Evolutionary conservation across 192 early-diverging fungal species (phyloP), one percentile per base, ranked within the genome.

Genomic region (Coemansia sp.): DNA sequence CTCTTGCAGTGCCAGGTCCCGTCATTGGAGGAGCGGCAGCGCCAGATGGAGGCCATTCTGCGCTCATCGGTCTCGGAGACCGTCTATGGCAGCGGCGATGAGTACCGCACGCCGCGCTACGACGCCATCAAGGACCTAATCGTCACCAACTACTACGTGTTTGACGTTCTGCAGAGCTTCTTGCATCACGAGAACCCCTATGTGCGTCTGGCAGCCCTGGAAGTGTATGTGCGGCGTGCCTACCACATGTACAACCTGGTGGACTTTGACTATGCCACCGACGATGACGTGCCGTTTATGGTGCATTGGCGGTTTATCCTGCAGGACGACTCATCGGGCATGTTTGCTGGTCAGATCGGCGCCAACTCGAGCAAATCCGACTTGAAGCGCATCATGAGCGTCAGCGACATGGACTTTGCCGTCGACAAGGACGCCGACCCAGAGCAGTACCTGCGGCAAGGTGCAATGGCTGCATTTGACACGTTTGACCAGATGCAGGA

Each of bases 211-310:
- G 88, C 91, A 1, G 94, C 96, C 18, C 83, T 97, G 30, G 94
- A 96, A 83, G 93, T 94, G 12, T 99, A 99, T 66, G 90, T 92
- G 50, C 86, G 95, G 52, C 94, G 94, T 58, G 93, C 96, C 5
- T 96, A 97, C 86, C 93, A 97, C 65, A 93, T 94, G 36, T 99
- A 99, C 81, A 85, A 91, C 61, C 87, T 99, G 43, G 84, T 89
- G 35, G 88, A 87, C 51, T 86, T 96, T 70, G 85, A 87, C 72
- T 88, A 88, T 52, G 58, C 81, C 54, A 80, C 86, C 23, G 86
- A 87, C 37, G 66, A 73, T 15, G 53, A 69, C 18, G 60, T 43
- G 47, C 88, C 89, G 14, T 84, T 84, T 47, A 79, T 87, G 52
- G 73, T 91, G 59, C 82, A 87, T 40, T 91, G 88, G 89, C 84